Percentiles rank a stretch among this genome's conserved stretches.
Evolutionary conservation across 768 basidiomycete genomes (phyloP).

Genomic region (Pleurotus platypus): DNA sequence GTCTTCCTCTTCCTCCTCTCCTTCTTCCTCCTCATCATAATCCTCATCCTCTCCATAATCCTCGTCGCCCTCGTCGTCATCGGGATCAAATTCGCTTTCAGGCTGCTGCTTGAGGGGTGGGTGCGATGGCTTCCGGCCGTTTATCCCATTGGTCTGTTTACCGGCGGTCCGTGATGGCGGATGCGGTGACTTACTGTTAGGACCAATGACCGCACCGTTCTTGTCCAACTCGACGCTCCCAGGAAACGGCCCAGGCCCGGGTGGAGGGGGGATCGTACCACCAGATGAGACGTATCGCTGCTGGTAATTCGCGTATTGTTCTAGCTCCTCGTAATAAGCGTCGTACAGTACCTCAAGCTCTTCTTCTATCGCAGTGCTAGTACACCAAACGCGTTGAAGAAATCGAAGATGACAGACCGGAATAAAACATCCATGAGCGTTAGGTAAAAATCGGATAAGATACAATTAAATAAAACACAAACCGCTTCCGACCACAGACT

Average conservation of each 20-base stretch:
- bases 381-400: slow-evolving; percentile 12
- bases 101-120: slow-evolving; percentile 23
- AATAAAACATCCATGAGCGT: slow-evolving; percentile 20
- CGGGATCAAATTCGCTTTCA: slow-evolving; percentile 67
- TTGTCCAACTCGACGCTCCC: slow-evolving; percentile 97
- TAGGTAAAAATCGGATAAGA: slow-evolving; percentile 16
- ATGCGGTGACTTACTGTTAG: slow-evolving; percentile 30
- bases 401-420: slow-evolving; percentile 11
- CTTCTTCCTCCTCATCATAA: slow-evolving; percentile 37
- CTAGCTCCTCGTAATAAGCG: slow-evolving; percentile 99
- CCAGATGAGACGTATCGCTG: slow-evolving; percentile 92
- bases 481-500: slow-evolving; percentile 96
- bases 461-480: slow-evolving; percentile 35
- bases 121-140: not conserved
- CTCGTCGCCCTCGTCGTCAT: slow-evolving; percentile 70
- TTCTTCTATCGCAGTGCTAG: slow-evolving; percentile 95
- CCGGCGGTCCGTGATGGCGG: slow-evolving; percentile 40
- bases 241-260: slow-evolving; percentile 96
- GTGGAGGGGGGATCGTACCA: slow-evolving; percentile 86
- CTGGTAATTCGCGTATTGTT: slow-evolving; percentile 98
- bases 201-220: slow-evolving; percentile 66
- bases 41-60: slow-evolving; percentile 38
- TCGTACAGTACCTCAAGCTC: slow-evolving; percentile 99
- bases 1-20: slow-evolving; percentile 30
- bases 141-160: slow-evolving; percentile 15